Percentiles rank a stretch among this genome's conserved stretches.
Conservation (phyloP, 2,329 filamentous ascomycete genomes). For the Aspergillus caelatus region DNA sequence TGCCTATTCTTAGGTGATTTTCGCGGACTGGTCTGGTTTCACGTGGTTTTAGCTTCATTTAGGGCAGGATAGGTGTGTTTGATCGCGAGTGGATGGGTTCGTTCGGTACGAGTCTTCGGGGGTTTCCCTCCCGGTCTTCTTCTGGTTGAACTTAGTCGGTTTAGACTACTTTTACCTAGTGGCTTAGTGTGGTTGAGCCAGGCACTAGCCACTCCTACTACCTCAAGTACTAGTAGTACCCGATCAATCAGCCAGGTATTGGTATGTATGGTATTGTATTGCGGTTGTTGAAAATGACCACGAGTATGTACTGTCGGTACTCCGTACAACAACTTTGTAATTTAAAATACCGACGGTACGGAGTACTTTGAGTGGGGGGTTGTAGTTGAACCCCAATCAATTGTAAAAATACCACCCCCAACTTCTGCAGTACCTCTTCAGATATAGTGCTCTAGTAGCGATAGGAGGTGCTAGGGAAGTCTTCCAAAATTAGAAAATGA, state of each 20-base stretch:
- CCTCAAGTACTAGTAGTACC: too few relatives aligned
- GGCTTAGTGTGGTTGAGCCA: background rate
- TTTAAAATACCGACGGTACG: background rate
- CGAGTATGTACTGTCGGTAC: background rate
- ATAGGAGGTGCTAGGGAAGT: background rate
- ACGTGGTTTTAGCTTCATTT: background rate
- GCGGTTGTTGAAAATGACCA: background rate
- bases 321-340: background rate
- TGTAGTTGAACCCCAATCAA: background rate
- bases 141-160: background rate
- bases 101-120: background rate
- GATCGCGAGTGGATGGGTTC: background rate
- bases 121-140: too few relatives aligned
- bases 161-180: background rate
- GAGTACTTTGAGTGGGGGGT: background rate
- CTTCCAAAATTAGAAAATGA: slow-evolving; percentile 2
- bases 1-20: background rate
- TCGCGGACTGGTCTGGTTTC: background rate
- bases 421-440: background rate
- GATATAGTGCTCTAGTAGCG: background rate
- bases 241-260: background rate
- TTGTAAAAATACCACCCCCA: background rate
- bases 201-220: background rate
- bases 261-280: background rate
- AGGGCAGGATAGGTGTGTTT: background rate